Conservation (phyloP, 1,284 basidiomycete species). For the Acaromyces ingoldii region DNA sequence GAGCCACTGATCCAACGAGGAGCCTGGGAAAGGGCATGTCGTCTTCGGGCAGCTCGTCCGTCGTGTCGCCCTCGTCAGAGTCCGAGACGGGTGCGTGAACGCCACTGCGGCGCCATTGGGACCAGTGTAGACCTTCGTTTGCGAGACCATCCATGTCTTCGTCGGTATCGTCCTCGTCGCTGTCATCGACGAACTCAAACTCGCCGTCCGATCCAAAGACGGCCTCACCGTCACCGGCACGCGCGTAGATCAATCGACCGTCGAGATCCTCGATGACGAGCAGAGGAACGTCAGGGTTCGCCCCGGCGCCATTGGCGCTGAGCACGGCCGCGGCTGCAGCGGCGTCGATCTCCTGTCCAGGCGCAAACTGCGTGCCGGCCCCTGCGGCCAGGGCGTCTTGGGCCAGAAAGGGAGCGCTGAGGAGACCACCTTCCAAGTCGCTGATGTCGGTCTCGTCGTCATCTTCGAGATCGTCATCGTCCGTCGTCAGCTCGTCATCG, state of each 20-base stretch:
- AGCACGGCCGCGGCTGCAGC: not conserved
- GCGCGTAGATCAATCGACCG: slow-evolving; percentile 48
- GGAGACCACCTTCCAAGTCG: slow-evolving; percentile 33
- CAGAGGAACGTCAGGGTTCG: slow-evolving; percentile 32
- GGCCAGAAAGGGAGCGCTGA: slow-evolving; percentile 40
- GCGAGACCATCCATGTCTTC: slow-evolving; percentile 7
- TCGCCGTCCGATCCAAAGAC: slow-evolving; percentile 51
- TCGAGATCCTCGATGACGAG: slow-evolving; percentile 51
- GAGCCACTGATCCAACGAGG: slow-evolving; percentile 47
- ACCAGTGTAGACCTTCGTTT: not conserved
- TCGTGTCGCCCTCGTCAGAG: slow-evolving; percentile 49
- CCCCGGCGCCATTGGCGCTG: slow-evolving; percentile 1
- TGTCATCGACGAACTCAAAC: slow-evolving; percentile 49
- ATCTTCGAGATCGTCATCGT: slow-evolving; percentile 28
- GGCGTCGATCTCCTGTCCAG: no score
- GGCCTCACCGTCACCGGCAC: slow-evolving; percentile 49
- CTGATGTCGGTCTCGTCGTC: slow-evolving; percentile 38
- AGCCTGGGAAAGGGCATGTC: slow-evolving; percentile 50
- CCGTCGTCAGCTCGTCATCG: slow-evolving; percentile 21
- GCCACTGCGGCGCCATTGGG: not conserved
- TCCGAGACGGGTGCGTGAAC: not conserved
- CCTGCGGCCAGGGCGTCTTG: slow-evolving; percentile 16
- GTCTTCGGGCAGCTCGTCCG: slow-evolving; percentile 48
- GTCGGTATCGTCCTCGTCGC: slow-evolving; percentile 37
- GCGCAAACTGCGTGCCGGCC: not conserved